Base-by-base conservation (phyloP, 1,284 basidiomycete genomes). In the Malassezia furfur region DNA sequence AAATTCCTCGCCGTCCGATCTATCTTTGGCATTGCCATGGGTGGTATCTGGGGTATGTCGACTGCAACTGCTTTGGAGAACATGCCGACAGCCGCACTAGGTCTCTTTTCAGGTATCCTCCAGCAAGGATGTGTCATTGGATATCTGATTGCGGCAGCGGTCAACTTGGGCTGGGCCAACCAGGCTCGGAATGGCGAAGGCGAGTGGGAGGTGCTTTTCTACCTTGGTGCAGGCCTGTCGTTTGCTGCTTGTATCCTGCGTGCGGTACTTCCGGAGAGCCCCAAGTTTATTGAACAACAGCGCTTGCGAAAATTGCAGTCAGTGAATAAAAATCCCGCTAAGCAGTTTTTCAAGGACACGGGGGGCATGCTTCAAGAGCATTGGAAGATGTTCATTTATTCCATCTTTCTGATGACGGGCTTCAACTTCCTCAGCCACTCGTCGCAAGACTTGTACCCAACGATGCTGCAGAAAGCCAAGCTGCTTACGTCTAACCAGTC, bases 311-410 rank as follows among this genome's bases (percentile, higher is more conserved):
- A 30, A 12, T 34, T 43, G 14, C 45, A 77, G 50, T 52, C 79
- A 76, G 22, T 31, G 2, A 53, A 56, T 32, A 31, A 61, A 32
- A 60, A 51, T 57, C 64, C 64, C 44, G 85, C 83, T 1, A 81
- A 79, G 68, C 75, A 83, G 2, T 96, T 94, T 79, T 37, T 89
- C 19, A 78, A 76, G 43, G 88, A 91, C 72, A 80, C 51, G 74
- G 79, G 75, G 74, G 76, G 67, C 51, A 94, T 94, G 85, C 77
- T 96, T 57, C 87, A 83, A 78, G 77, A 72, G 3, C 87, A 96
- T 74, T 94, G 91, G 89, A 66, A 85, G 15, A 76, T 87, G 30
- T 88, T 84, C 75, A 84, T 96, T 57, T 96, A 91, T 73, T 86
- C 85, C 1, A 70, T 81, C 44, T 69, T 77, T 41, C 66, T 79